Conservation (phyloP, 305 asterid genomes). For the Fraxinus velutina region DNA sequence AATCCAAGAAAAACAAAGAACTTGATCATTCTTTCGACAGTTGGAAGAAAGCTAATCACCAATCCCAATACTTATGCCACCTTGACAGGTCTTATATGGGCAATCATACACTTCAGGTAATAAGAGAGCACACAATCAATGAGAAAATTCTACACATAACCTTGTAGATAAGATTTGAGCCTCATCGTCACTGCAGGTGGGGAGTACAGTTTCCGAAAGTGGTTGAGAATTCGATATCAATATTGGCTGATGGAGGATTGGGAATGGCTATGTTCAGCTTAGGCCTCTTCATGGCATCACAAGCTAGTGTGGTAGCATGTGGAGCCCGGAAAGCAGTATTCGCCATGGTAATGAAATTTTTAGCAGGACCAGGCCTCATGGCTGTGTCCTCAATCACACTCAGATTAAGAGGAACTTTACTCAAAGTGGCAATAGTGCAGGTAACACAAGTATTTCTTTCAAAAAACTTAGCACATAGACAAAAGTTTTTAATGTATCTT, state of each 20-base stretch:
- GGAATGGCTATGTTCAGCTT: constrained; percentile 98
- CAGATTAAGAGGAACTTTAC: constrained; percentile 62
- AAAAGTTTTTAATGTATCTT: not conserved
- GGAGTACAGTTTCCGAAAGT: constrained; percentile 52
- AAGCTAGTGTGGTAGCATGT: constrained; percentile 60
- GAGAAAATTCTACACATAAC: not conserved
- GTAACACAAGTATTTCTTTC: constrained; percentile 27
- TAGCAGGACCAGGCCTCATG: constrained; percentile 73
- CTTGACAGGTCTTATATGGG: constrained; percentile 68
- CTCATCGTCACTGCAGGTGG: constrained; percentile 46
- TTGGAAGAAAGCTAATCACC: constrained; percentile 59
- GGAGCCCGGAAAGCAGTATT: constrained; percentile 62
- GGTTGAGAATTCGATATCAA: constrained; percentile 51
- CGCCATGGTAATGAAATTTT: constrained; percentile 65
- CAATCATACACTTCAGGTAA: constrained; percentile 77
- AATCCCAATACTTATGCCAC: constrained; percentile 86
- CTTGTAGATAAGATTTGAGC: constrained; percentile 15
- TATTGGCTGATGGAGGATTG: constrained; percentile 81
- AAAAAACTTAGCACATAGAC: not conserved
- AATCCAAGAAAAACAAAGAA: constrained; percentile 33
- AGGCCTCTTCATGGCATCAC: constrained; percentile 96
- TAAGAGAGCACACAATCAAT: constrained; percentile 7
- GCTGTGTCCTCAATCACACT: constrained; percentile 58
- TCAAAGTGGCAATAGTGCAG: constrained; percentile 84
- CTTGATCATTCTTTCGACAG: constrained; percentile 37